Conservation (phyloP, 495 filamentous ascomycete species). For the Paragyromitra xinjiangensis region DNA sequence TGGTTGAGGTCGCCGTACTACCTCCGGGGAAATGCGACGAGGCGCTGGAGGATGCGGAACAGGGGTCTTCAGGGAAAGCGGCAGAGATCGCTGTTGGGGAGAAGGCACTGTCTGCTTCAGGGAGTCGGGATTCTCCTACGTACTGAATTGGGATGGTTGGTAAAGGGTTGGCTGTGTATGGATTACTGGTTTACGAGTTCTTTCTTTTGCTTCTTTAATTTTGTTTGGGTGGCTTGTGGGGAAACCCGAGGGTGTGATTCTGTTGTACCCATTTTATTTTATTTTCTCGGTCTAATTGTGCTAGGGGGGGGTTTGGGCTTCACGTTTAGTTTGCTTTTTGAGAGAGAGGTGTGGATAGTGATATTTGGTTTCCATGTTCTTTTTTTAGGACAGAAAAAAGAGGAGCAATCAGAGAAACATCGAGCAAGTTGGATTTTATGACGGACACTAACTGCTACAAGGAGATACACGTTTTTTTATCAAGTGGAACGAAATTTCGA, state of each 20-base stretch:
- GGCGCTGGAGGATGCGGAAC: conserved; percentile 40
- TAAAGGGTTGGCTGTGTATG: not conserved
- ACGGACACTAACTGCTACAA: conserved; percentile 34
- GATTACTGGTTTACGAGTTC: not conserved
- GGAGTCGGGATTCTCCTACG: conserved; percentile 30
- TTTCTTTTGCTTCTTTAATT: conserved; percentile 2
- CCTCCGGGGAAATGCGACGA: conserved; percentile 59
- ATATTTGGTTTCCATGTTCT: not conserved
- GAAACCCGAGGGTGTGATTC: not conserved
- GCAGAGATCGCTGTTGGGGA: conserved; percentile 38
- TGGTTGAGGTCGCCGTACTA: conserved; percentile 60
- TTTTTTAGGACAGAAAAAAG: conserved; percentile 1
- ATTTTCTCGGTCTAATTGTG: not conserved
- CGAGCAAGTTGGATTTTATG: conserved; percentile 23
- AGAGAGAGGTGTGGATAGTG: not conserved
- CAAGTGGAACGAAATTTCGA: conserved; percentile 40
- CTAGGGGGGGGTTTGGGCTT: not conserved
- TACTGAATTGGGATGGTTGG: not conserved
- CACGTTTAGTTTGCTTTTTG: not conserved
- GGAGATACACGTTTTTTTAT: not conserved
- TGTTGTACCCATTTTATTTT: not conserved
- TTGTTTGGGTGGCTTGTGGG: not conserved
- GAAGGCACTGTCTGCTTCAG: conserved; percentile 33
- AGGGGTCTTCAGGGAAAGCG: conserved; percentile 34
- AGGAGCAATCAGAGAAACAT: not conserved